Conservation (phyloP, 2,329 filamentous ascomycete species). For the Ceratocystis lukuohia region DNA sequence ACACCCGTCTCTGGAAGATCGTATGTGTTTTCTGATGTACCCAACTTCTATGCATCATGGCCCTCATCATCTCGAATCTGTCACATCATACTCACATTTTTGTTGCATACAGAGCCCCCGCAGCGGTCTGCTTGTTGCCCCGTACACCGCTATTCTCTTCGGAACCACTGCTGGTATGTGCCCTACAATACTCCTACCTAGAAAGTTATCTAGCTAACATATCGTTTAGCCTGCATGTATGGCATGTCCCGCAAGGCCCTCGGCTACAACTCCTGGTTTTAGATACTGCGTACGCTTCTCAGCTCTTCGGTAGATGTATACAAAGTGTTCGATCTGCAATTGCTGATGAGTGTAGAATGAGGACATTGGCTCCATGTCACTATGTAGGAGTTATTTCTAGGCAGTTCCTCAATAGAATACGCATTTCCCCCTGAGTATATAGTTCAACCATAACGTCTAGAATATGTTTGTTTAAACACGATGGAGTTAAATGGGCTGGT, state of each 20-base stretch:
- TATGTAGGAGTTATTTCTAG: background rate
- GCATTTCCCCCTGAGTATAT: background rate
- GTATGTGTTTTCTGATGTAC: constrained; percentile 38
- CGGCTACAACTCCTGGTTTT: constrained; percentile 70
- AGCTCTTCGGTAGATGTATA: background rate
- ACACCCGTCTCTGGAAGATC: constrained; percentile 63
- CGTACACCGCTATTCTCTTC: constrained; percentile 54
- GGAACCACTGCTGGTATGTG: constrained; percentile 48
- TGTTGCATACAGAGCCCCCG: constrained; percentile 41
- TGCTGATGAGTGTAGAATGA: background rate
- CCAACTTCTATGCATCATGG: background rate
- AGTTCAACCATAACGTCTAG: too few species aligned
- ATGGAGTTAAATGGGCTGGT: too few species aligned
- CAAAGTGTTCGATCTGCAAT: background rate
- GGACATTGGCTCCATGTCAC: background rate
- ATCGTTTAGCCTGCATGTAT: constrained; percentile 45
- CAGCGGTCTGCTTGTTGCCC: constrained; percentile 51
- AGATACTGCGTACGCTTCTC: constrained; percentile 28
- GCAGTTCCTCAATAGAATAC: background rate
- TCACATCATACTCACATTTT: constrained; percentile 14
- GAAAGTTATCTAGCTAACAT: constrained; percentile 20
- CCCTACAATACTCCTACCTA: background rate
- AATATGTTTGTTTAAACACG: too few species aligned
- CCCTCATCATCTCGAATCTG: constrained; percentile 5
- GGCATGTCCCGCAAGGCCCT: constrained; percentile 59